phyloP scores from a whole-genome alignment of 1,139 yeast genomes.

The Scheffersomyces lignicola region DNA sequence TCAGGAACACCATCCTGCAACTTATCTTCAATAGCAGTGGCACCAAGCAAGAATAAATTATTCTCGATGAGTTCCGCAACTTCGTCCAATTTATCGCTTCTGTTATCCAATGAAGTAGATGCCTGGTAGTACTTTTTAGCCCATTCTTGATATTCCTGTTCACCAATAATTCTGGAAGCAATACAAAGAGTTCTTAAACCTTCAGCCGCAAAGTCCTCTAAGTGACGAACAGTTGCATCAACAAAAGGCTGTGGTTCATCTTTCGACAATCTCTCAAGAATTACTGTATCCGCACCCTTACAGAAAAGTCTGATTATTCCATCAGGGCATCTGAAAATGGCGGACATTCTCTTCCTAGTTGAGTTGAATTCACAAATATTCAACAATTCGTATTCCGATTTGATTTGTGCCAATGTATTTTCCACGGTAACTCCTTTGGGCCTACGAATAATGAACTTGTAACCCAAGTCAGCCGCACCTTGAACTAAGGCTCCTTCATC shows the following conservation, averaged over 20 bases:
- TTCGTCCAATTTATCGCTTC: slow-evolving; percentile 73
- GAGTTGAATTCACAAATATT: slow-evolving; percentile 96
- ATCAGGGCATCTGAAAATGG: slow-evolving; percentile 91
- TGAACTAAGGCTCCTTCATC: slow-evolving; percentile 98
- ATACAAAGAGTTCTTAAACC: slow-evolving; percentile 94
- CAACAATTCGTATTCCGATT: slow-evolving; percentile 65
- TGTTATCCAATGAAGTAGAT: slow-evolving; percentile 72
- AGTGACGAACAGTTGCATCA: slow-evolving; percentile 77
- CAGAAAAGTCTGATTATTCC: slow-evolving; percentile 86
- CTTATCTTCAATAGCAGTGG: slow-evolving; percentile 98
- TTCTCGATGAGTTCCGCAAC: slow-evolving; percentile 75
- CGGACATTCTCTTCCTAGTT: slow-evolving; percentile 97
- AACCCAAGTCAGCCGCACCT: slow-evolving; percentile 87
- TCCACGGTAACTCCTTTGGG: slow-evolving; percentile 81
- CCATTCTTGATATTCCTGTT: slow-evolving; percentile 70
- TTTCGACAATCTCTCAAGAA: slow-evolving; percentile 72
- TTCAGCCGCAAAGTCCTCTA: slow-evolving; percentile 96
- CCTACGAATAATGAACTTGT: slow-evolving; percentile 76
- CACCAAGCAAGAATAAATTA: slow-evolving; percentile 81
- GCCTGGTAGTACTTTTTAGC: slow-evolving; percentile 73
- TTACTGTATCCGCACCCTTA: slow-evolving; percentile 98
- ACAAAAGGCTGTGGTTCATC: slow-evolving; percentile 75
- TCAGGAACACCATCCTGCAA: slow-evolving; percentile 98
- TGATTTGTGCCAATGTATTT: slow-evolving; percentile 37
- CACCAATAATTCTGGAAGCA: slow-evolving; percentile 80